Evolutionary conservation across 2,329 filamentous ascomycete species (phyloP).

Genomic region (Alternaria triticimaculans): DNA sequence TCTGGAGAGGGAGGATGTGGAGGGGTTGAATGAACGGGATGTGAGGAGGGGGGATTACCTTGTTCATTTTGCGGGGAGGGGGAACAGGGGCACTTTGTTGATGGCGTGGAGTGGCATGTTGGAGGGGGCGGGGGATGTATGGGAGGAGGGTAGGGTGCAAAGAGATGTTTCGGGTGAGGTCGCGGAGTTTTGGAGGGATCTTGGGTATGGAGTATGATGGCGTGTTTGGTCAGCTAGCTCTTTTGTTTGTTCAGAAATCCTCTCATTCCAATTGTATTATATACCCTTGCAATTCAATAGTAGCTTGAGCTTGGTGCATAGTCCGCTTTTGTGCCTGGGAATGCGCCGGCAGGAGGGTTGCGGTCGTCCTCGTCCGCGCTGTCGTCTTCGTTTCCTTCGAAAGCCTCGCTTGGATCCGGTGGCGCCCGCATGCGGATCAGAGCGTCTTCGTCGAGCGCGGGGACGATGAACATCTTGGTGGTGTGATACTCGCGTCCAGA

Average conservation of each 20-base stretch:
- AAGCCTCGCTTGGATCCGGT: slow-evolving; percentile 57
- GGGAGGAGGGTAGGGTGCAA: slow-evolving; percentile 25
- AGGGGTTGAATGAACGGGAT: slow-evolving; percentile 45
- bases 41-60: slow-evolving; percentile 52
- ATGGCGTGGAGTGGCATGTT: slow-evolving; percentile 40
- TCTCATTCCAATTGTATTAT: neutral
- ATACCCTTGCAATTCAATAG: slow-evolving; percentile 30
- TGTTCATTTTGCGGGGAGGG: slow-evolving; percentile 53
- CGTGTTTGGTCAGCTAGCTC: neutral
- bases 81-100: slow-evolving; percentile 44
- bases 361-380: slow-evolving; percentile 46
- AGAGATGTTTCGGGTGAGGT: slow-evolving; percentile 35
- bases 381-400: slow-evolving; percentile 46
- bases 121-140: slow-evolving; percentile 27
- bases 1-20: slow-evolving; percentile 37
- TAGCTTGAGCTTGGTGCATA: slow-evolving; percentile 40
- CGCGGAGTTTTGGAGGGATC: slow-evolving; percentile 27
- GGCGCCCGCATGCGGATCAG: slow-evolving; percentile 66
- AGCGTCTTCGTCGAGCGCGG: slow-evolving; percentile 67
- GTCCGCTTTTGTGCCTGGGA: slow-evolving; percentile 44
- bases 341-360: slow-evolving; percentile 41
- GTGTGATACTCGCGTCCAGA: slow-evolving; percentile 86
- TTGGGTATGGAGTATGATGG: neutral
- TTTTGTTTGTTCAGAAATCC: neutral
- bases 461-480: slow-evolving; percentile 71